phyloP scores from a whole-genome alignment of 495 filamentous ascomycete species.

The Penicillium chermesinum region DNA sequence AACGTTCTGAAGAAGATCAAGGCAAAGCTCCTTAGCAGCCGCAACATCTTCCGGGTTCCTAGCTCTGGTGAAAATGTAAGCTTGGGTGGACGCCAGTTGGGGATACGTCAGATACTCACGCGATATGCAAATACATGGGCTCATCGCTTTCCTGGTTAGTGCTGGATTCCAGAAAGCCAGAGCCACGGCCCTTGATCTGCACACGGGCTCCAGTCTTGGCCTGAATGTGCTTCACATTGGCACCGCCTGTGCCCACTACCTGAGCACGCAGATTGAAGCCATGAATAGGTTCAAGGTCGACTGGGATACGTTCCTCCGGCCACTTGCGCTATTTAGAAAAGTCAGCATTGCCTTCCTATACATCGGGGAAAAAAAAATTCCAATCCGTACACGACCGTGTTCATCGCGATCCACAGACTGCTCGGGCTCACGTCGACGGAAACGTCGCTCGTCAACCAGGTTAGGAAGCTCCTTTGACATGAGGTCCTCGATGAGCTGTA shows the following conservation, averaged over 20 bases:
- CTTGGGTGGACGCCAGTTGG: neutral
- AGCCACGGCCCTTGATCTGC: constrained; percentile 96
- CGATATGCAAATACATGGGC: constrained; percentile 90
- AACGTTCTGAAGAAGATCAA: constrained; percentile 80
- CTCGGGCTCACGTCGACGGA: constrained; percentile 82
- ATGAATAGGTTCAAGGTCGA: constrained; percentile 81
- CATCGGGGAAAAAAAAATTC: neutral
- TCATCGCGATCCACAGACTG: constrained; percentile 87
- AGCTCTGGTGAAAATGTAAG: constrained; percentile 56
- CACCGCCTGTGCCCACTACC: constrained; percentile 87
- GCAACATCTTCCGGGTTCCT: constrained; percentile 84
- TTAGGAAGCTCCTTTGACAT: constrained; percentile 97
- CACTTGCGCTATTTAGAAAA: constrained; percentile 76
- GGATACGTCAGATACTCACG: constrained; percentile 49
- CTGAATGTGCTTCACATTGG: constrained; percentile 97
- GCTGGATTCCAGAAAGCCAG: constrained; percentile 82
- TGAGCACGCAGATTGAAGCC: constrained; percentile 97
- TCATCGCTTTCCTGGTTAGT: constrained; percentile 88
- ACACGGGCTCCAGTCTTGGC: constrained; percentile 90
- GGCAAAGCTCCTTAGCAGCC: constrained; percentile 78
- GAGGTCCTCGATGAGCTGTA: constrained; percentile 80
- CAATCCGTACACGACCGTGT: constrained; percentile 71
- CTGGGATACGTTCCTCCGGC: constrained; percentile 91
- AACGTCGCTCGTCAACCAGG: constrained; percentile 89
- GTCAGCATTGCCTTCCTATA: constrained; percentile 6